phyloP scores from a whole-genome alignment of 495 filamentous ascomycete genomes.

The Penicillium canescens region DNA sequence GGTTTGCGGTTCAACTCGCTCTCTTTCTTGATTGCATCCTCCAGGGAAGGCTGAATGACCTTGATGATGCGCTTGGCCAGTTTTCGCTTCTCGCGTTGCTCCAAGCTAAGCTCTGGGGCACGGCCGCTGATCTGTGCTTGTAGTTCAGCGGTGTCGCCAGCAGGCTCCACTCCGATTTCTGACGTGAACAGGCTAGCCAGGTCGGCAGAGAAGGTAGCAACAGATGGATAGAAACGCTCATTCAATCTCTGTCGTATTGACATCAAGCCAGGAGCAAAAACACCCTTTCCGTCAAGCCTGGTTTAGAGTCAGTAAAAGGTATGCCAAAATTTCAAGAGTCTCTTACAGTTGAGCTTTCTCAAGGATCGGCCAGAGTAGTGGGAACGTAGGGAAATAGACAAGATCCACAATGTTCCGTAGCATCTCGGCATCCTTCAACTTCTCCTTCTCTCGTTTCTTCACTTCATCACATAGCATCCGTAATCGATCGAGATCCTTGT shows the following conservation, averaged over 20 bases:
- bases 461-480: conserved; percentile 65
- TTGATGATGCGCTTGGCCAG: conserved; percentile 84
- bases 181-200: conserved; percentile 67
- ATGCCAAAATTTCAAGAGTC: background rate
- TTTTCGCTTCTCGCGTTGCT: conserved; percentile 65
- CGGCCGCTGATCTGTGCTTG: conserved; percentile 55
- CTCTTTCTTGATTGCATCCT: conserved; percentile 76
- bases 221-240: conserved; percentile 71
- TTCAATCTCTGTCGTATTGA: conserved; percentile 65
- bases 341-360: conserved; percentile 76
- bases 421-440: conserved; percentile 72
- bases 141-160: conserved; percentile 52
- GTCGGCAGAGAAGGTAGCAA: conserved; percentile 71
- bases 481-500: conserved; percentile 74
- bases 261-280: conserved; percentile 66
- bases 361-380: conserved; percentile 75
- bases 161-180: conserved; percentile 59
- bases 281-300: conserved; percentile 71
- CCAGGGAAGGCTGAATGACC: conserved; percentile 71
- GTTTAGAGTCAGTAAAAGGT: conserved; percentile 34
- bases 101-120: conserved; percentile 56
- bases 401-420: conserved; percentile 76
- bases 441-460: conserved; percentile 69
- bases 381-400: conserved; percentile 85
- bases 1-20: conserved; percentile 70